Conservation (phyloP, 2,329 filamentous ascomycete genomes). For the Diaporthe sp. region DNA sequence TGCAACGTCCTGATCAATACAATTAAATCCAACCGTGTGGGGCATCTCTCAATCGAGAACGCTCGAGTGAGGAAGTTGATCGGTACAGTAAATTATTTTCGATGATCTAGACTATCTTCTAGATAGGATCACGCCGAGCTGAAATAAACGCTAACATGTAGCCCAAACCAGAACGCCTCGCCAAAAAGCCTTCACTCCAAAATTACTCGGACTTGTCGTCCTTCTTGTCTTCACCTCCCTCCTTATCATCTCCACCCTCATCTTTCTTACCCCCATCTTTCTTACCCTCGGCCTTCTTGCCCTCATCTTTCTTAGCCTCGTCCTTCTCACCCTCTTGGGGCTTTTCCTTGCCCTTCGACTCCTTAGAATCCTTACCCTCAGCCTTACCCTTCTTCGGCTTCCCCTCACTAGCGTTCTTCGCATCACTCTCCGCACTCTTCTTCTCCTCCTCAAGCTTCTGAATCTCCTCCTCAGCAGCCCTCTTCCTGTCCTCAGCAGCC, state of each 20-base stretch:
- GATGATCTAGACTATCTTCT: neutral
- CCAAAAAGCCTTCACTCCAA: neutral
- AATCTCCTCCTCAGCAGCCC: slow-evolving; percentile 40
- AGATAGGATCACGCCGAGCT: neutral
- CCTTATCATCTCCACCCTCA: slow-evolving; percentile 11
- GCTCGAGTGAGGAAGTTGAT: too few relatives aligned
- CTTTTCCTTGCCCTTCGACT: slow-evolving; percentile 22
- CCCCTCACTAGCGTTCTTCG: slow-evolving; percentile 35
- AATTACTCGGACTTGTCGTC: slow-evolving; percentile 30
- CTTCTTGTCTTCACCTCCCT: slow-evolving; percentile 28
- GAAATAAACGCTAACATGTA: slow-evolving; percentile 3
- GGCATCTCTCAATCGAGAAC: too few relatives aligned
- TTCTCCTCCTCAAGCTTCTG: slow-evolving; percentile 48
- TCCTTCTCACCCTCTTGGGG: slow-evolving; percentile 28
- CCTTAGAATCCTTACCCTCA: slow-evolving; percentile 20
- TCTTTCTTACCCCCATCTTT: slow-evolving; percentile 29
- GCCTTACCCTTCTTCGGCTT: slow-evolving; percentile 29
- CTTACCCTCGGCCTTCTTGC: slow-evolving; percentile 29
- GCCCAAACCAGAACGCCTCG: slow-evolving; percentile 22
- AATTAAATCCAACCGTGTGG: neutral
- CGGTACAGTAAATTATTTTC: neutral
- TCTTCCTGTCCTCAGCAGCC: slow-evolving; percentile 51
- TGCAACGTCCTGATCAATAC: neutral
- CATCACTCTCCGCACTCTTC: slow-evolving; percentile 40
- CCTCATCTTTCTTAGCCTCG: slow-evolving; percentile 31